Evolutionary conservation across 768 basidiomycete genomes (phyloP).

Genomic region (Suillus luteus): DNA sequence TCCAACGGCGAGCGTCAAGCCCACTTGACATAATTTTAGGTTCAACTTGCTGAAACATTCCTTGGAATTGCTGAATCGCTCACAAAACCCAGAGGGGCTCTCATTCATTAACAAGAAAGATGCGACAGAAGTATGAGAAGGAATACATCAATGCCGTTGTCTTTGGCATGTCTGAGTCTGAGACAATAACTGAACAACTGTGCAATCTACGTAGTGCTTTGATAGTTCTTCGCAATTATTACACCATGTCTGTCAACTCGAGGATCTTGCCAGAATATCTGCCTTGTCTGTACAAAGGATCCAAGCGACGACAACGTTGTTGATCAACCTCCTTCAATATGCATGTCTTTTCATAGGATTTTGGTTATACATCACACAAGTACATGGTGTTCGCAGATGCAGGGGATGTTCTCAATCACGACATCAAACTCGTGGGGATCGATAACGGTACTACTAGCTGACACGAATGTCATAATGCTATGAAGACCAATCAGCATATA

Average conservation of each 20-base stretch:
- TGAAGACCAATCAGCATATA: neutral
- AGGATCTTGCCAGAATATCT: no score
- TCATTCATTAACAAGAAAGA: constrained; percentile 29
- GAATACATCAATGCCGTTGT: neutral
- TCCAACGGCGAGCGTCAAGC: neutral
- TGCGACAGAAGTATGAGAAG: neutral
- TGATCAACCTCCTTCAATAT: neutral
- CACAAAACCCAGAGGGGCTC: constrained; percentile 54
- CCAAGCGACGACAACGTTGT: neutral
- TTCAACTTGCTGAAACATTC: constrained; percentile 59
- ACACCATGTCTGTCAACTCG: neutral
- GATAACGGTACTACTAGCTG: neutral
- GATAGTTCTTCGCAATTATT: neutral
- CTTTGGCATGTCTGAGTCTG: neutral
- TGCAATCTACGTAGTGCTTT: neutral
- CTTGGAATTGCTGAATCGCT: constrained; percentile 58
- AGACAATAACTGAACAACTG: neutral
- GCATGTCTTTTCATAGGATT: neutral
- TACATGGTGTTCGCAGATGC: neutral
- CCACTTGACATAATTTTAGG: constrained; percentile 31
- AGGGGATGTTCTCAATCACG: neutral
- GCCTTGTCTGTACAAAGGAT: neutral
- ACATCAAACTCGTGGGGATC: neutral
- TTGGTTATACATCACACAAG: neutral
- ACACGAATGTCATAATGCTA: neutral